phyloP scores from a whole-genome alignment of 139 green algal species.

The Coccomyxa sp. region DNA sequence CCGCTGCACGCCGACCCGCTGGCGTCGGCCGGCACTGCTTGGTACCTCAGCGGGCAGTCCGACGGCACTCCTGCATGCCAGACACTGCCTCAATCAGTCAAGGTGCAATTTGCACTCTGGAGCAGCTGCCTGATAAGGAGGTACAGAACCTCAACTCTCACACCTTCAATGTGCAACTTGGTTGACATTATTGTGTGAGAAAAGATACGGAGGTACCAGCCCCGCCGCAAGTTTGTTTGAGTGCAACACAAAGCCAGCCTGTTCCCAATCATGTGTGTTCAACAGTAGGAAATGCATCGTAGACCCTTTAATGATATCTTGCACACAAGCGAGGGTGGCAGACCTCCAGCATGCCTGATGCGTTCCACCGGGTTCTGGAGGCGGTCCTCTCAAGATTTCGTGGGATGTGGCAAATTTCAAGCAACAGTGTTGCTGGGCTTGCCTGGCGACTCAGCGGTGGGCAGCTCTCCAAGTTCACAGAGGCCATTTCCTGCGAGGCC shows the following conservation, averaged over 20 bases:
- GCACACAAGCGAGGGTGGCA: not conserved
- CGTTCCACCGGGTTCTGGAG: not conserved
- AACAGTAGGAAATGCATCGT: too few relatives aligned
- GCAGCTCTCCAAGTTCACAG: slow-evolving; percentile 29
- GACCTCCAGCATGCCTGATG: not conserved
- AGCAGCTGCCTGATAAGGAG: too few relatives aligned
- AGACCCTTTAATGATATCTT: not conserved
- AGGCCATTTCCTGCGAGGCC: slow-evolving; percentile 19
- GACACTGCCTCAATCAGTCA: not conserved
- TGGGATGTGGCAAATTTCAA: not conserved
- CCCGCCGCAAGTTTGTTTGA: too few relatives aligned
- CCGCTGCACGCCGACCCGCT: slow-evolving; percentile 4
- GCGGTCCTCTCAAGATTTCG: not conserved
- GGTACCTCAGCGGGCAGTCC: slow-evolving; percentile 12
- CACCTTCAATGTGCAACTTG: too few relatives aligned
- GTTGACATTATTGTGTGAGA: too few relatives aligned
- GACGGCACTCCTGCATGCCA: slow-evolving; percentile 1
- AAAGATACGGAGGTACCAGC: too few relatives aligned
- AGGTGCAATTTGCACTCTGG: too few relatives aligned
- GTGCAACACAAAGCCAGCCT: too few relatives aligned
- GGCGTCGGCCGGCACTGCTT: slow-evolving; percentile 3
- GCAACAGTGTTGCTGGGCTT: not conserved
- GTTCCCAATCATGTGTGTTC: not conserved
- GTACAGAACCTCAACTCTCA: too few relatives aligned
- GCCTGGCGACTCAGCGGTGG: not conserved